Base-by-base conservation (phyloP, 2,329 filamentous ascomycete species). In the Tricladium varicosporioides region DNA sequence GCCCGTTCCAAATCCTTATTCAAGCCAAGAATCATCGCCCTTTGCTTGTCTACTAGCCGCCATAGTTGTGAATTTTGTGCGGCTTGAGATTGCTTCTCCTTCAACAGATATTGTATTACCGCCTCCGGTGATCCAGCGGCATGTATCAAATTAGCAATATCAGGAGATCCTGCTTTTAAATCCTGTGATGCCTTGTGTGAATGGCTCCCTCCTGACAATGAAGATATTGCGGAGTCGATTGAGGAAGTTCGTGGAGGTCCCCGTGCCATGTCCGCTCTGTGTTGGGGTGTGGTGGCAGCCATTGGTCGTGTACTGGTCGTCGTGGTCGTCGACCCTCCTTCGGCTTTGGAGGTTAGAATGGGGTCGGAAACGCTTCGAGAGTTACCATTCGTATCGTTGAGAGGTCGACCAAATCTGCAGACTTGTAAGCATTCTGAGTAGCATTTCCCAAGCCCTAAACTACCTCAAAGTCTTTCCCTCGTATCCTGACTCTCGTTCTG, bases 31-130 rank as follows among this genome's bases (percentile, higher is more conserved):
- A 99, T 92, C 86, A 99, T 92, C 14, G 91, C 86, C 60, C 93
- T 83, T 73, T 99, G 94, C 76, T 99, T 97, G 72, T 97, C 93
- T 50, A 99, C 92, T 48, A 99, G 76, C 51, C 92, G 87, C 94
- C 94, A 99, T 67, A 99, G 76, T 71, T 99, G 93, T 15, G 87
- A 80, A 70, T 97, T 97, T 70, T 97, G 94, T 64, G 91, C 88
- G 5, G 90, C 84, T 54, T 92, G 89, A 49, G 91, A 89, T 61
- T 93, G 86, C 72, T 97, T 97, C 70, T 99, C 94, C 70, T 90
- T 95, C 62, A 97, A 76, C 50, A 99, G 77, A 67, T 94, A 91
- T 65, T 91, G 84, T 59, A 99, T 91, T 5, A 95, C 88, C 5
- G 89, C 90, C 71, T 99, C 93, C 14, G 92, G 82, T 52, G 91